Conservation (phyloP, 2,329 filamentous ascomycete species). For the Ramichloridium luteum region DNA sequence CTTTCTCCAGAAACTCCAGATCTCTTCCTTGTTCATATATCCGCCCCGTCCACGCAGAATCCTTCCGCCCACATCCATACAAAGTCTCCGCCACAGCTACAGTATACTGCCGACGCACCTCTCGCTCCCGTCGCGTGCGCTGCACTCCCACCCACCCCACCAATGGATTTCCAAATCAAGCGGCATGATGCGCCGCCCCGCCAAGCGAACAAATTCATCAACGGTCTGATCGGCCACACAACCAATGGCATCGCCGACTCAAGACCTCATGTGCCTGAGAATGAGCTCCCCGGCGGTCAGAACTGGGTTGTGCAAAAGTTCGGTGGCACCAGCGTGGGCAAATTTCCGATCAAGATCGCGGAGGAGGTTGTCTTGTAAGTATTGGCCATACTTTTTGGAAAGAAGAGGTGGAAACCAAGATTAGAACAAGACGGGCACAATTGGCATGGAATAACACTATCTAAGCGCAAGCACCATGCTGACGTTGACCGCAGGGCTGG, state of each 20-base stretch:
- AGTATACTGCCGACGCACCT: too few species aligned
- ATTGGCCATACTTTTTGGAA: too few species aligned
- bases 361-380: constrained; percentile 49
- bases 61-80: too few species aligned
- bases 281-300: constrained; percentile 36
- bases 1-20: too few species aligned
- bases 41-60: too few species aligned
- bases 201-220: constrained; percentile 16
- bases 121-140: too few species aligned
- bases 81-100: too few species aligned
- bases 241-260: constrained; percentile 14
- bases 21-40: too few species aligned
- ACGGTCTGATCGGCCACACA: constrained; percentile 8
- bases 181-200: constrained; percentile 10
- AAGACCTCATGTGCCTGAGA: constrained; percentile 33
- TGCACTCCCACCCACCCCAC: constrained; percentile 7
- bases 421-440: too few species aligned
- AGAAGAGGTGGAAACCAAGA: too few species aligned
- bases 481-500: constrained; percentile 32
- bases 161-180: constrained; percentile 16
- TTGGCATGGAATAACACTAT: too few species aligned
- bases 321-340: constrained; percentile 88
- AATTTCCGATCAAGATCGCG: constrained; percentile 57
- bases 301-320: constrained; percentile 89
- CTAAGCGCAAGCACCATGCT: too few species aligned